Evolutionary conservation across 108 stramenopile species (phyloP), one percentile per base, ranked within the genome.

Genomic region (Seminavis robusta): DNA sequence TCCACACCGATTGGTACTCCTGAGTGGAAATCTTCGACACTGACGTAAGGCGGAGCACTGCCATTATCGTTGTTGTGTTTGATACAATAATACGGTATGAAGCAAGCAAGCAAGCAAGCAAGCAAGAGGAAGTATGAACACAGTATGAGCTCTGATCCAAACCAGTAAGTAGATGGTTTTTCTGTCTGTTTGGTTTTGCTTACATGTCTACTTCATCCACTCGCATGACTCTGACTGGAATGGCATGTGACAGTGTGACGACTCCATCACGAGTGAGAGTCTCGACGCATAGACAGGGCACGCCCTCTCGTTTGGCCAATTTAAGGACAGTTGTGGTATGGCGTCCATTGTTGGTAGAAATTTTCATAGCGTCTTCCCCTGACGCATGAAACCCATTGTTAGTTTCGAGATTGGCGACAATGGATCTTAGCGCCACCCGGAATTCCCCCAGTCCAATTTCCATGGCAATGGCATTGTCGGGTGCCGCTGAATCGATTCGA

Each of bases 271-370:
- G 62, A 25, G 43, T 33, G 3, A 20, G 21, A 54, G 78, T 72
- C 69, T 92, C 91, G 31, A 92, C 50, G 56, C 91, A 92, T 45
- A 92, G 56, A 56, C 91, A 92, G 4, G 91, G 85, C 31, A 85
- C 36, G 7, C 83, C 61, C 52, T 79, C 69, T 30, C 91, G 76
- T 69, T 93, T 93, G 65, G 91, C 87, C 29, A 93, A 63, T 64
- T 93, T 93, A 55, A 88, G 73, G 24, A 80, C 60, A 19, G 74
- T 70, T 15, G 61, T 53, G 28, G 37, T 9, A 9, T 4, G 9
- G 16, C 23, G 47, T 33, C 8, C 23, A 34, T 9, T n/a, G 33
- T 16, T 4, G 65, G 17, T 24, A 17, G n/a, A 36, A 15, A 32
- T 31, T 16, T 9, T 8, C 6, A 26, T 15, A 26, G 19, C 21